Evolutionary conservation across 163 green algal genomes (phyloP), one percentile per base, ranked within the genome.

Genomic region (Volvox carteri): DNA sequence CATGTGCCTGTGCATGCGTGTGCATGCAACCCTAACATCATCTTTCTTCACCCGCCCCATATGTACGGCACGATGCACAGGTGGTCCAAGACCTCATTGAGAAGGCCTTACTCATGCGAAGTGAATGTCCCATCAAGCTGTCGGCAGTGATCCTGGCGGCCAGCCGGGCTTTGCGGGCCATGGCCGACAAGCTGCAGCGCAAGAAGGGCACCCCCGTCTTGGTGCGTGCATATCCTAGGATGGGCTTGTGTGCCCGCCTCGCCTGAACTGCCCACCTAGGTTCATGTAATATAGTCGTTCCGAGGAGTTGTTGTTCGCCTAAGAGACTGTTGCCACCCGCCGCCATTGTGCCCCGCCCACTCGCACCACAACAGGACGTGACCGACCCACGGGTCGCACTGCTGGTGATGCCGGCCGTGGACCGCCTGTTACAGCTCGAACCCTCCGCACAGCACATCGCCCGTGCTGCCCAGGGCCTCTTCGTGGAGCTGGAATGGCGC

Each of bases 361-460:
- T 14, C 48, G 48, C 48, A 3, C 50, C 30, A n/a, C 28, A 23
- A 5, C 56, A 76, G 78, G 56, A 42, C 37, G 39, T 44, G 6
- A 60, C 58, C 14, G 39, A 46, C 39, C 78, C 56, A 28, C 35
- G 39, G 52, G 56, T 62, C 56, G 58, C 78, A 2, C 12, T 62
- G 5, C 56, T 76, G 9, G 19, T 76, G 44, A 37, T 86, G 2
- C 58, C 78, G 35, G 58, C 58, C 14, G 58, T 62, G 44, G 41
- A 76, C 56, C 23, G 41, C 19, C 78, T 86, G 37, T n/a, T 86
- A 56, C 39, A 60, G 39, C 56, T 86, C 52, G 30, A 62, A 12
- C 78, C 78, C 25, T 75, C 78, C 37, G 78, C 78, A 6, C 21
- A 58, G 16, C 56, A 86, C 56, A 46, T 86, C n/a, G 56, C 78